Evolutionary conservation across 129 eudicot genomes (phyloP).

Genomic region (Lactuca sativa): DNA sequence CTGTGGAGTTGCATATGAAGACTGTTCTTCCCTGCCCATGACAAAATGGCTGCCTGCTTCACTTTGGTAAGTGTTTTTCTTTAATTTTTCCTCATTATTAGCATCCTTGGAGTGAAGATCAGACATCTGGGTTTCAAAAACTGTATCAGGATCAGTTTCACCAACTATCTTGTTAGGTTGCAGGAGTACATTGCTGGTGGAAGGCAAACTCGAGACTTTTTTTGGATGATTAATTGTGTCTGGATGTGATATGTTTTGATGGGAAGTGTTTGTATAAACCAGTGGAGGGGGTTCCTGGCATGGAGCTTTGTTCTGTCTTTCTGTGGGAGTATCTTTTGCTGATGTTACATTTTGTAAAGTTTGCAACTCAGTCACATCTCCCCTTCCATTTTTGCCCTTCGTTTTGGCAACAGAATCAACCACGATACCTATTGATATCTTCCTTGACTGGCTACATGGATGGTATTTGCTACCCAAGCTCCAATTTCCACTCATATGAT

Average conservation of each 20-base stretch:
- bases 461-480: conserved; percentile 59
- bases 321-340: conserved; percentile 28
- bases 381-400: conserved; percentile 29
- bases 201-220: conserved; percentile 34
- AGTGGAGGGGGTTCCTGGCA: conserved; percentile 44
- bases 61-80: conserved; percentile 19
- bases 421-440: conserved; percentile 78
- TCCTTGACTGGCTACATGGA: conserved; percentile 61
- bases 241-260: conserved; percentile 30
- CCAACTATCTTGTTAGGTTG: conserved; percentile 31
- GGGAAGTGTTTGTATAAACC: conserved; percentile 36
- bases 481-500: conserved; percentile 45
- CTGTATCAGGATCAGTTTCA: conserved; percentile 33
- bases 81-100: conserved; percentile 32
- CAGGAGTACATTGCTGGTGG: conserved; percentile 24
- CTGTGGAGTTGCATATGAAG: conserved; percentile 36
- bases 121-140: conserved; percentile 35
- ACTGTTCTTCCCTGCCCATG: conserved; percentile 28
- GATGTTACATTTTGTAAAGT: conserved; percentile 33
- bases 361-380: conserved; percentile 19
- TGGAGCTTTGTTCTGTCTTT: conserved; percentile 29
- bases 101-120: conserved; percentile 34
- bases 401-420: conserved; percentile 42
- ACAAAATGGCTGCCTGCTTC: conserved; percentile 31
- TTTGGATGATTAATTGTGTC: conserved; percentile 38